Evolutionary conservation across 2,329 filamentous ascomycete species (phyloP).

Genomic region (Botrytis fragariae): DNA sequence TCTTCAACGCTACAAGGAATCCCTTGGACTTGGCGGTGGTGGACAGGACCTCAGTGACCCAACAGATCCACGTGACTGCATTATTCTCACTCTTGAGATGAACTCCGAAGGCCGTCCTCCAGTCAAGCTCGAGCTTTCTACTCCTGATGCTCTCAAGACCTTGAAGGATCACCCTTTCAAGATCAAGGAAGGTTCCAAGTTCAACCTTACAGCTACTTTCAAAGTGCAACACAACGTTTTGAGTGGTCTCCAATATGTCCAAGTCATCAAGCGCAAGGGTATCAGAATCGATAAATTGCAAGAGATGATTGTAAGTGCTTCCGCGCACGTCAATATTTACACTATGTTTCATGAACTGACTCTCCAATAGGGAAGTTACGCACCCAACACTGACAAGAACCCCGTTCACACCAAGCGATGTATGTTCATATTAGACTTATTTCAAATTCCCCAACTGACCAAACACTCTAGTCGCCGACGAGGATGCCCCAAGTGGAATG

Average conservation of each 20-base stretch:
- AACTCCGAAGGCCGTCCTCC: slow-evolving; percentile 78
- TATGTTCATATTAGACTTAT: slow-evolving; percentile 49
- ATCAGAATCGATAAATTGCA: slow-evolving; percentile 87
- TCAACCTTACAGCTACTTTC: slow-evolving; percentile 93
- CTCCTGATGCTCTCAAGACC: slow-evolving; percentile 67
- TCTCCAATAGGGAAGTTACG: slow-evolving; percentile 72
- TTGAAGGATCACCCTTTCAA: slow-evolving; percentile 93
- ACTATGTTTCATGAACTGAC: not conserved
- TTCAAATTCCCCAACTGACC: not conserved
- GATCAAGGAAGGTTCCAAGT: slow-evolving; percentile 93
- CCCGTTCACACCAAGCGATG: slow-evolving; percentile 87
- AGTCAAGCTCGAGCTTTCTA: slow-evolving; percentile 83
- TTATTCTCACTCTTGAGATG: slow-evolving; percentile 88
- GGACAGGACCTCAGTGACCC: slow-evolving; percentile 71
- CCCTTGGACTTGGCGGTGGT: slow-evolving; percentile 75
- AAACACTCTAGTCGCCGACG: slow-evolving; percentile 67
- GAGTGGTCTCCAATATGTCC: slow-evolving; percentile 92
- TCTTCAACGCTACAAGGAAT: slow-evolving; percentile 95
- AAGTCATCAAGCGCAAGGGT: slow-evolving; percentile 87
- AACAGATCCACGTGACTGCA: slow-evolving; percentile 83
- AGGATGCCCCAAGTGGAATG: slow-evolving; percentile 91
- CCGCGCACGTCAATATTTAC: not conserved
- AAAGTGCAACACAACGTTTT: slow-evolving; percentile 96
- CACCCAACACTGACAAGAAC: slow-evolving; percentile 87
- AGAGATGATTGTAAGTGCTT: slow-evolving; percentile 87